Evolutionary conservation across 129 eudicot genomes (phyloP), one percentile per base, ranked within the genome.

Genomic region (Chrysanthemum seticuspe): DNA sequence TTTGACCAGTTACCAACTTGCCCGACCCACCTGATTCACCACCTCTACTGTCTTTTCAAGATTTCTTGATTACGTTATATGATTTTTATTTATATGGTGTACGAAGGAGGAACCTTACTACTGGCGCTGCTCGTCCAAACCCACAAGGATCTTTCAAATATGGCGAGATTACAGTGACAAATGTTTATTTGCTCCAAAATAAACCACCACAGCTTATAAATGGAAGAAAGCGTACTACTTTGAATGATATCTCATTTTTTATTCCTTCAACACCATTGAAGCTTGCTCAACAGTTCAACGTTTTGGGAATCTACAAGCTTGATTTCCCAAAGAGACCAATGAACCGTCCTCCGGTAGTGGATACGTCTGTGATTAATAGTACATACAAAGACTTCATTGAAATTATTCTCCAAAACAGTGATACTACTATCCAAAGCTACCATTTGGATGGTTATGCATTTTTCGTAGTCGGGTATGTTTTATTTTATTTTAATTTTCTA

Each of bases 71-170:
- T 59, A 63, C 64, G 10, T 71, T 36, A 45, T 14, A 19, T 70
- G 13, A 18, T 54, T 45, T 1, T 70, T 25, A 47, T 71, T 47
- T n/a, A 12, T 23, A 11, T 25, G 13, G 49, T 49, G 52, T 58
- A 29, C 72, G 70, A 49, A 94, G 98, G 77, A 84, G 83, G 96
- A 94, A 94, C 72, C 87, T 90, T 48, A 74, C 98, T 72, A 91
- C 98, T 67, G 88, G 97, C 13, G 98, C 95, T 64, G 98, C 98
- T 62, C 93, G 98, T 8, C 98, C 98, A 65, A 94, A 94, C 78
- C 98, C 98, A 36, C 98, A 94, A 79, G 98, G 98, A 34, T 90
- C 98, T 36, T 94, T 94, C 83, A 94, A 79, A 83, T 94, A 94
- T 61, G 98, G 98, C 29, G 78, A 90, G n/a, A 94, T 94, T 59